These are phyloP conservation scores for Paramarasmius palmivorus DNA, from an alignment of 1,284 basidiomycete species.

Conservation along the genomic window DNA sequence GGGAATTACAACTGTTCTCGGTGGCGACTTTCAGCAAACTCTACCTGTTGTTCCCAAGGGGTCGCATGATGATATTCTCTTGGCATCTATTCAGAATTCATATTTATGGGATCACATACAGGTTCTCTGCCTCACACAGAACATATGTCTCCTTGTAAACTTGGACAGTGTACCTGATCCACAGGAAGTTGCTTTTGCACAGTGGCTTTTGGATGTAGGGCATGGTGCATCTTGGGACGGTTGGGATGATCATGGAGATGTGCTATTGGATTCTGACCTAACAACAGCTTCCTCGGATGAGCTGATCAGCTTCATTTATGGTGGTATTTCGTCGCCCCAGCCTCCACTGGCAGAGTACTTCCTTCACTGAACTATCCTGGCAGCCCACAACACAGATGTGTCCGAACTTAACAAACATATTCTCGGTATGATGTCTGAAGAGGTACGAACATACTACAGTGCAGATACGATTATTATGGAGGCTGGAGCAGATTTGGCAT, in stretches of 20 bases:
- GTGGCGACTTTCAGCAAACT: slow-evolving; percentile 40
- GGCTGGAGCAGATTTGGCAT: slow-evolving; percentile 3
- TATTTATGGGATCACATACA: slow-evolving; percentile 33
- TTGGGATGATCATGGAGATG: no score
- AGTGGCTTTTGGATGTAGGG: slow-evolving; percentile 43
- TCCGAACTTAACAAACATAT: no score
- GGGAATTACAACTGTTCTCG: slow-evolving; percentile 37
- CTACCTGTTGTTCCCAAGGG: slow-evolving; percentile 33
- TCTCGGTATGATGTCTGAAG: no score
- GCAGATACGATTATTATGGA: slow-evolving; percentile 20
- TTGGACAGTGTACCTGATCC: slow-evolving; percentile 17
- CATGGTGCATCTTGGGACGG: slow-evolving; percentile 27
- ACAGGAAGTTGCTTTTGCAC: no score
- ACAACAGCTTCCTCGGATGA: no score
- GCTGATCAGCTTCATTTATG: no score
- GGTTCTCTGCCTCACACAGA: slow-evolving; percentile 30
- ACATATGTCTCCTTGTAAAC: slow-evolving; percentile 36
- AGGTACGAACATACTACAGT: slow-evolving; percentile 20
- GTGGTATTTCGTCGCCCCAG: no score
- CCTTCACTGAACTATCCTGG: no score
- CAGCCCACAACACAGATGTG: no score
- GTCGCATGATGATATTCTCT: slow-evolving; percentile 32
- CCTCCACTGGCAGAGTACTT: no score
- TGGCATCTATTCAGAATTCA: slow-evolving; percentile 32
- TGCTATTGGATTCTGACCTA: no score